Evolutionary conservation across 441 rosid species (phyloP), one percentile per base, ranked within the genome.

Genomic region (Pelargonium myrrhifolium): DNA sequence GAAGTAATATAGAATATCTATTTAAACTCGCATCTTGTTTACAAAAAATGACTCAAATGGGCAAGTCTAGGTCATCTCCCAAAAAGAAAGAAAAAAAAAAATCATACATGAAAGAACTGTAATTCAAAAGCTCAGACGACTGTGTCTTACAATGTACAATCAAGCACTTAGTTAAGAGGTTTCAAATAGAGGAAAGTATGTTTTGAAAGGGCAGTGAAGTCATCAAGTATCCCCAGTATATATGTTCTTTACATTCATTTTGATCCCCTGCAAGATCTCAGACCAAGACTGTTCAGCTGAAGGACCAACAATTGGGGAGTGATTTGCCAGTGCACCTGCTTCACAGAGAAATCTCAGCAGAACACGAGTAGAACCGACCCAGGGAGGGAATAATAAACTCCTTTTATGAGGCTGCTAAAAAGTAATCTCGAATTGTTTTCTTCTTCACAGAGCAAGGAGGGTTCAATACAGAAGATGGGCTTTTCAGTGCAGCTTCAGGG

Each of bases 401-500:
- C 39, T 62, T 72, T 77, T 71, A 83, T 1, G 83, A 75, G 64
- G 84, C 71, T 65, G 81, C 83, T 31, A 83, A 65, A 64, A 93
- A 91, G 81, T 93, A 93, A 81, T 93, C 96, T 51, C 90, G 78
- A 69, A 93, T 91, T 9, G 96, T 93, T 80, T 81, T 84, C 60
- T 93, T 81, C 88, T 89, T 90, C 78, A 86, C 77, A 0, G 97
- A 91, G 76, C 93, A 84, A 72, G 93, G 99, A 47, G 91, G 93
- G 59, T 82, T 88, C 78, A 91, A 69, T 11, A 93, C 96, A 56
- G 97, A 91, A 60, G 90, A 82, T 35, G 98, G 98, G 76, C 96
- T 89, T 60, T 78, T 64, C 74, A 65, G 45, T 15, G 78, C 71
- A 14, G 88, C 80, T 81, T 89, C 88, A 39, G 91, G 94, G n/a